Evolutionary conservation across 2,329 filamentous ascomycete genomes (phyloP).

Genomic region (Talaromyces amestolkiae): DNA sequence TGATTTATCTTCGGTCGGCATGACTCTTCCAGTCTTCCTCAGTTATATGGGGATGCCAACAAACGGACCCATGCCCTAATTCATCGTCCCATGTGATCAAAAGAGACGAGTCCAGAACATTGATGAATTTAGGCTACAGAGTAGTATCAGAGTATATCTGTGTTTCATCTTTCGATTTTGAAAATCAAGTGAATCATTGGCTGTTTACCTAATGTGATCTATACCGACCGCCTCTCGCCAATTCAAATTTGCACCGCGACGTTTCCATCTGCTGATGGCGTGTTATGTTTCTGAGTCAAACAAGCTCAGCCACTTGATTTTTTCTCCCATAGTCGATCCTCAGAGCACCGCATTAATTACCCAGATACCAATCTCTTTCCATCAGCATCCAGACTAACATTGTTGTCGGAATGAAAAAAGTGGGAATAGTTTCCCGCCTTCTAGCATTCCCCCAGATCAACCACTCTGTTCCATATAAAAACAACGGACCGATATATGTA

Average conservation of each 20-base stretch:
- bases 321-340: background rate
- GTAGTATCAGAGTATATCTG: background rate
- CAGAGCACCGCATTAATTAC: slow-evolving; percentile 1
- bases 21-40: background rate
- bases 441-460: slow-evolving; percentile 12
- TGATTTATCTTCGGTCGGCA: background rate
- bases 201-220: background rate
- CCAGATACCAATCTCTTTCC: slow-evolving; percentile 10
- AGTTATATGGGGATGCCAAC: background rate
- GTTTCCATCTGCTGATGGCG: background rate
- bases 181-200: background rate
- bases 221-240: background rate
- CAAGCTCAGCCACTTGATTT: background rate
- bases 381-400: slow-evolving; percentile 13
- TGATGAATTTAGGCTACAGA: background rate
- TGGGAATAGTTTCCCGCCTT: slow-evolving; percentile 1
- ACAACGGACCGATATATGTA: slow-evolving; percentile 34
- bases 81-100: background rate
- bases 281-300: background rate
- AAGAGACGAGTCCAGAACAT: background rate
- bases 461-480: slow-evolving; percentile 11
- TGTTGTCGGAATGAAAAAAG: slow-evolving; percentile 2
- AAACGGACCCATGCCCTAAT: background rate
- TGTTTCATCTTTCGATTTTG: background rate
- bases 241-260: background rate